Base-by-base conservation (phyloP, 768 basidiomycete genomes). In the Neoboletus magnificus region DNA sequence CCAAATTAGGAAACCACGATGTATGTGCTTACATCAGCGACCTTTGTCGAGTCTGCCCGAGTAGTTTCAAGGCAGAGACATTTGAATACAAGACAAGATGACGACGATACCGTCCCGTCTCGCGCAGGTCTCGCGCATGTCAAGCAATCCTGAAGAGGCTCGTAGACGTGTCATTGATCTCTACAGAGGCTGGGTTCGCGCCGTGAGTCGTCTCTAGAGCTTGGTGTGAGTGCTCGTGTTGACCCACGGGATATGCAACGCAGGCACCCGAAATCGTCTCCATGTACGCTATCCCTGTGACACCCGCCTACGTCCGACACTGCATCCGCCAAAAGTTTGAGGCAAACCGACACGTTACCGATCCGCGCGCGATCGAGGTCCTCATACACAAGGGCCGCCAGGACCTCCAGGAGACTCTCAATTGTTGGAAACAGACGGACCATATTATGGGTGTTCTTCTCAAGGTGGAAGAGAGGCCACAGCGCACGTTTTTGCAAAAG, bases 391-490 rank as follows among this genome's bases (percentile, higher is more conserved):
- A 98, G 78, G 79, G 83, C 50, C 78, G 84, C 59, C 88, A 85
- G 74, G 93, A 98, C 62, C 91, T 85, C 66, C 96, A 98, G 78
- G 96, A 98, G 79, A 87, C 88, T 50, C 78, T 97, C 79, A 98
- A 98, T 68, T 83, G 82, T 64, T 98, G 94, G 94, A 94, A 94
- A 67, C 89, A 91, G 76, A 81, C 78, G 41, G 88, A 91, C 57
- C 91, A 93, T 66, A 76, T 93, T 30, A 72, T 85, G 71, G 90
- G 89, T 3, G 81, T 89, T 33, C 68, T 92, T 48, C 71, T 91
- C 55, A 70, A 80, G 57, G 60, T 68, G 52, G 73, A 77, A 1
- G 74, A 79, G 50, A 77, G 79, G 56, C 76, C 76, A 6, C 74
- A 70, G 54, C 71, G 76, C 52, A 82, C 86, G 22, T 93, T 93